Evolutionary conservation across 164 flowering plant genomes (phyloP).

Genomic region (Santalum album): DNA sequence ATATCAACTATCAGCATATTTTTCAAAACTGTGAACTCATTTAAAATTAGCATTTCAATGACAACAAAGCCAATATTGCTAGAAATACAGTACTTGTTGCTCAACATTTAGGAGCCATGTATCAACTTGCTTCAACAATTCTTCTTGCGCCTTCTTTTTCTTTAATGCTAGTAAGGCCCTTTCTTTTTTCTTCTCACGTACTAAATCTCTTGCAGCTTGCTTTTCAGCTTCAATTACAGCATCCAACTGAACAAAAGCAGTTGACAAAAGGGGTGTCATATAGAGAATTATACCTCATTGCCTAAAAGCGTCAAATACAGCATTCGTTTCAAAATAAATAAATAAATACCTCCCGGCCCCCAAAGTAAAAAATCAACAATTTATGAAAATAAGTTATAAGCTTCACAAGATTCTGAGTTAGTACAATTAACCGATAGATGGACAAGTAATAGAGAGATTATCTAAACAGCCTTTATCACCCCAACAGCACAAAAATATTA

Average conservation of each 20-base stretch:
- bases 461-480: no score
- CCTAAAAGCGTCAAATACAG: no score
- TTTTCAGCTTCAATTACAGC: conserved; percentile 93
- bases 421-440: no score
- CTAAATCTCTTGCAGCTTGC: conserved; percentile 84
- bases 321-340: no score
- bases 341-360: no score
- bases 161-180: conserved; percentile 88
- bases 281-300: no score
- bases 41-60: not conserved
- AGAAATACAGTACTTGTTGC: conserved; percentile 74
- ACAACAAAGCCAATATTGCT: no score
- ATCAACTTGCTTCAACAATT: conserved; percentile 86
- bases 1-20: not conserved
- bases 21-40: not conserved
- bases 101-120: conserved; percentile 86
- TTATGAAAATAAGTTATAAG: no score
- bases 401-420: no score
- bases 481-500: no score
- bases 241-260: conserved; percentile 50
- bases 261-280: not conserved
- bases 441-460: no score
- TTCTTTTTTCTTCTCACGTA: conserved; percentile 89
- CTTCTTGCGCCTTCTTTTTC: conserved; percentile 93
- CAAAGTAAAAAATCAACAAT: no score